phyloP scores from a whole-genome alignment of 179 eudicot species.

The Corrigiola litoralis region DNA sequence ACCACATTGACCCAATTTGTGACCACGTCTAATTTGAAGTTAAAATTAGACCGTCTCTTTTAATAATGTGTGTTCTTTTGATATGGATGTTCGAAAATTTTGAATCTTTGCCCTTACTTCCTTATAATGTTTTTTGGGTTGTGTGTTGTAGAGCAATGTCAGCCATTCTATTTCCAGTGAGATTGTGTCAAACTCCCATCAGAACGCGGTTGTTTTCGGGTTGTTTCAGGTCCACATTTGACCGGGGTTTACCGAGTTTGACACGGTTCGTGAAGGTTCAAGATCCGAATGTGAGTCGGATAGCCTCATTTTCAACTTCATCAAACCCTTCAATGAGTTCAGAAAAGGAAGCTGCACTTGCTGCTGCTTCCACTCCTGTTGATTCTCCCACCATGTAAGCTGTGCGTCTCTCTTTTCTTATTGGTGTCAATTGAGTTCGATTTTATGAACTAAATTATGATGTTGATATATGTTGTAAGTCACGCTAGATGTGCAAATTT shows the following conservation, averaged over 20 bases:
- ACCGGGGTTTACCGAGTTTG: constrained; percentile 12
- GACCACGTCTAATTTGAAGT: too few species aligned
- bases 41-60: too few species aligned
- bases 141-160: constrained; percentile 23
- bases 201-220: constrained; percentile 6
- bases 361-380: constrained; percentile 54
- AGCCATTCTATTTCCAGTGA: constrained; percentile 18
- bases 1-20: too few species aligned
- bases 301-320: constrained; percentile 19
- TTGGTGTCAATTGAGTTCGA: neutral
- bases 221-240: constrained; percentile 5
- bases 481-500: neutral
- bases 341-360: constrained; percentile 55
- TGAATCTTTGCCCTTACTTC: neutral
- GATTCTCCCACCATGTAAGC: constrained; percentile 74
- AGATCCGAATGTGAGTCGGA: constrained; percentile 7
- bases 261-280: constrained; percentile 7
- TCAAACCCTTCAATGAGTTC: constrained; percentile 45
- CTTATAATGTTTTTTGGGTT: neutral
- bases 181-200: constrained; percentile 29
- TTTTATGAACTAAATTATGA: neutral
- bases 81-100: neutral
- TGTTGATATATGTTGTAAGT: neutral
- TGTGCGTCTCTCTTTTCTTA: constrained; percentile 1
- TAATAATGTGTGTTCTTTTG: too few species aligned